Base-by-base conservation (phyloP, 139 green algal genomes). In the Chlamydomonas schloesseri region DNA sequence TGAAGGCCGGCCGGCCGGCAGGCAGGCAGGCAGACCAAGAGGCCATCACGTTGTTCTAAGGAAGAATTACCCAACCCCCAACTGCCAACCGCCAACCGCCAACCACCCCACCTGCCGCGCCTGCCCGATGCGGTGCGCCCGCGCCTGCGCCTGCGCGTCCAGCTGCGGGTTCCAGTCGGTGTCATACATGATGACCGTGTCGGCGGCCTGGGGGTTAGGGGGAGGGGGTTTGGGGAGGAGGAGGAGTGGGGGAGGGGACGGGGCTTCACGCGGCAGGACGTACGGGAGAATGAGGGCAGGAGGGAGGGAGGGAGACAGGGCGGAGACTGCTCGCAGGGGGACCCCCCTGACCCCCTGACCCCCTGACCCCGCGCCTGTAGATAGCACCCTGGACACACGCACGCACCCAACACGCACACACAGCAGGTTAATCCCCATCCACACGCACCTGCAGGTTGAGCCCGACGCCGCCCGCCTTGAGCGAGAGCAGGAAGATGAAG, bases 101-200 rank as follows among this genome's bases (percentile, higher is more conserved):
- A 50, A 50, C 6, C 42, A 69, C 68, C n/a, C 67, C n/a, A 99
- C 96, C 73, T 98, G 88, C 21, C 88, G 91, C 8, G 78, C 78
- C 88, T 97, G 94, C 9, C 97, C 97, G 76, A 99, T 98, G 88
- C 97, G 96, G 89, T 99, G 96, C 60, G 94, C 97, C 26, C 97
- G 93, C 9, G 97, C 97, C 93, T 99, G 98, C 17, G 97, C 96
- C 89, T 99, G 88, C 36, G 91, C 73, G 82, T 91, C 88, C 31
- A 90, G 87, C 89, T 92, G 91, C 20, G 93, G 92, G 89, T 97
- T 96, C 88, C 90, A 94, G 83, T 95, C 91, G 6, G 88, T 93
- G 91, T 98, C 96, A 76, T 96, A 97, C 87, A 98, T 93, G 75
- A 98, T 93, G 79, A 97, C 92, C 3, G 94, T 97, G 88, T 96